phyloP scores from a whole-genome alignment of 2,329 filamentous ascomycete genomes.

The Curvularia sp. region DNA sequence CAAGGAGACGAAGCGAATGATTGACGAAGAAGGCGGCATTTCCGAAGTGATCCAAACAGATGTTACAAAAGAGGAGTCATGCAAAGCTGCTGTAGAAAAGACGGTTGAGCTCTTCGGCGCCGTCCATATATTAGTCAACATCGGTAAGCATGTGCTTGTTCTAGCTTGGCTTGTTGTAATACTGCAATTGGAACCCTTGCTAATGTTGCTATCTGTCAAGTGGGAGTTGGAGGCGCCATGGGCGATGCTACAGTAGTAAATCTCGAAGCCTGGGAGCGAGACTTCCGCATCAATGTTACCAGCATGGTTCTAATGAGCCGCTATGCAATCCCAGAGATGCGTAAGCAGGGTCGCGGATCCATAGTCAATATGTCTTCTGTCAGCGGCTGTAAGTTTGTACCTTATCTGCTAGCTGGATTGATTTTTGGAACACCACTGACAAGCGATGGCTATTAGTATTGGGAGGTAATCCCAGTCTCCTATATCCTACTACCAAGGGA shows the following conservation, averaged over 20 bases:
- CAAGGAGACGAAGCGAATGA: slow-evolving; percentile 70
- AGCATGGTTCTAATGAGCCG: slow-evolving; percentile 78
- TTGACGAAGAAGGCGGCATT: slow-evolving; percentile 69
- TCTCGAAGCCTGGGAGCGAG: slow-evolving; percentile 62
- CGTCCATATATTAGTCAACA: slow-evolving; percentile 1
- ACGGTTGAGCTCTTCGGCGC: not conserved
- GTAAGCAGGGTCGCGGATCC: slow-evolving; percentile 64
- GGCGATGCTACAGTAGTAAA: slow-evolving; percentile 61
- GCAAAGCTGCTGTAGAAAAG: not conserved
- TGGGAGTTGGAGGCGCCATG: slow-evolving; percentile 64
- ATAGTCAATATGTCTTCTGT: slow-evolving; percentile 85
- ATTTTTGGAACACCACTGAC: not conserved
- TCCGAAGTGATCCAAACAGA: slow-evolving; percentile 61
- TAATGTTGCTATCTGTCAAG: slow-evolving; percentile 31
- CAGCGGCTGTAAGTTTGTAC: slow-evolving; percentile 62
- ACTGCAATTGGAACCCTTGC: not conserved
- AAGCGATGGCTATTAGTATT: not conserved
- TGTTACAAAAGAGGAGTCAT: not conserved
- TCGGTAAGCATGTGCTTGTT: not conserved
- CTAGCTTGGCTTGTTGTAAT: not conserved
- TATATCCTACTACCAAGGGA: slow-evolving; percentile 63
- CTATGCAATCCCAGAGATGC: slow-evolving; percentile 73
- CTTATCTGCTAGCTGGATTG: not conserved
- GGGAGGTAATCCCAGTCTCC: slow-evolving; percentile 61
- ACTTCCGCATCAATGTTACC: slow-evolving; percentile 77